Conservation (phyloP, 140 eudicot species). For the Flaveria floridana region DNA sequence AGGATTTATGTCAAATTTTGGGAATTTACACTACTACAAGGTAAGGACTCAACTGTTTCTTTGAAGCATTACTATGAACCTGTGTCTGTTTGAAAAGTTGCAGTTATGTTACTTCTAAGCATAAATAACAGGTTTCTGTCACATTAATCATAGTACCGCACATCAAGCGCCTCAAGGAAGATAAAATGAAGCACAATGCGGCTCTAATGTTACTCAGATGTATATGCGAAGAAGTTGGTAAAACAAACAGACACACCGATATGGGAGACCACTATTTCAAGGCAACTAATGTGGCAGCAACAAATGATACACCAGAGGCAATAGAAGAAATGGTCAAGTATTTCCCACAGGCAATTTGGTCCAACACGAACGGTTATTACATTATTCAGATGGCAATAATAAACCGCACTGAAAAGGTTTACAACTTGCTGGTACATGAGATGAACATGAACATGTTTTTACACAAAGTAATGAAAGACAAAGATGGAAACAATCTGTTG, state of each 20-base stretch:
- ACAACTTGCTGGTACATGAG: constrained; percentile 18
- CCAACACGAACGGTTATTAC: neutral
- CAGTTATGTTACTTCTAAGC: neutral
- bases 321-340: constrained; percentile 26
- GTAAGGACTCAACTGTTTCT: neutral
- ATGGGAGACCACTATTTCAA: neutral
- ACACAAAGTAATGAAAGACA: constrained; percentile 1
- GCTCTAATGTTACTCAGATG: constrained; percentile 21
- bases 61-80: neutral
- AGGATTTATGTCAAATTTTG: constrained; percentile 19
- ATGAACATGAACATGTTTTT: neutral
- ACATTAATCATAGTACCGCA: constrained; percentile 14
- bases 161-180: constrained; percentile 23
- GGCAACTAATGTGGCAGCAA: constrained; percentile 26
- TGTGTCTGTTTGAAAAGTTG: neutral
- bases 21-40: constrained; percentile 1
- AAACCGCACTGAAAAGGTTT: constrained; percentile 16
- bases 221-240: constrained; percentile 30
- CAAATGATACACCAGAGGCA: constrained; percentile 28
- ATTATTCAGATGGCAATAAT: neutral
- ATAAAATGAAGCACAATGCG: constrained; percentile 28
- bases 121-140: neutral
- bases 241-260: neutral
- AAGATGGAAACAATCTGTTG: constrained; percentile 27
- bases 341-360: constrained; percentile 22